Evolutionary conservation across 1,284 basidiomycete genomes (phyloP), one percentile per base, ranked within the genome.

Genomic region (Clitocybe nebularis): DNA sequence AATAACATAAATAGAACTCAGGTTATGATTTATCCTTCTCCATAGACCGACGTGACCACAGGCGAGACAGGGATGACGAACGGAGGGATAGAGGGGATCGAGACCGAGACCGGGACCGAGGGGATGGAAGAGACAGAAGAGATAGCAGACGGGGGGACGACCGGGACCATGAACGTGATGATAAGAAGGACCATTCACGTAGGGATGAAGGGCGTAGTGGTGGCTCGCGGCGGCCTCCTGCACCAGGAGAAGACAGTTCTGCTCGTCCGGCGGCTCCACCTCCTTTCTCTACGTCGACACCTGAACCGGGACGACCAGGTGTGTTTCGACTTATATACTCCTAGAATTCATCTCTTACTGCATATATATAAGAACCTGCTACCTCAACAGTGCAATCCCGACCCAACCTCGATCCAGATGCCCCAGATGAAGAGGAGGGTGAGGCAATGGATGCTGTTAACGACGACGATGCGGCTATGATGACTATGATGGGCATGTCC

Each of bases 401-500:
- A 49, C 64, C 59, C 20, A 66, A 63, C 49, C 62, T 67, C 38
- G 69, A 73, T 49, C 61, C 66, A 42, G 69, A 69, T 49, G 62
- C 62, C 37, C 57, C 55, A 25, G 61, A 59, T 30, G 60, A 59
- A 40, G 79, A 80, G 50, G 81, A 84, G 47, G 79, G 75, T 8
- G 84, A 86, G 54, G 75, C 71, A 11, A 83, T 83, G 70, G 83
- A 85, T 36, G 71, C 62, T n/a, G 72, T 69, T 20, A 78, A 81
- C 42, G 83, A 79, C 20, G 84, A 87, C 44, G 89, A 91, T 24
- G 76, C 76, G 32, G 82, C 79, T 36, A 93, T 97, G 87, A 89
- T 87, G 71, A 79, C 84, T 20, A 81, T 85, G 77, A 93, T 98
- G 89, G 94, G 94, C 33, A 72, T 98, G 57, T 62, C 69, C 36